A percentile compares a stretch with the other conserved stretches of the same genome.
Conservation (phyloP, 441 rosid genomes). For the Pelargonium fulgidum region DNA sequence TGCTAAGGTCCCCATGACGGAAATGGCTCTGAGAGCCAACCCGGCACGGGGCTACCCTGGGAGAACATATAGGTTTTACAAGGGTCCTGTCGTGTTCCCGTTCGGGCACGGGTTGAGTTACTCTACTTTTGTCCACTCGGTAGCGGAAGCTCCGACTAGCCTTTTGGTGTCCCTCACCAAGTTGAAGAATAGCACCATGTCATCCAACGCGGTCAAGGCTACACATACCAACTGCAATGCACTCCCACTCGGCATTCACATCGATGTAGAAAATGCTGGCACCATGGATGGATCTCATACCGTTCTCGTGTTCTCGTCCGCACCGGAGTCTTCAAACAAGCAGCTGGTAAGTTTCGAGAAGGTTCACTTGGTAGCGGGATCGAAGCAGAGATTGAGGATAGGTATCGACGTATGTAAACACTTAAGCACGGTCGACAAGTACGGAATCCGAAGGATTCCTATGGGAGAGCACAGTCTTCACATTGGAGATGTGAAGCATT, state of each 20-base stretch:
- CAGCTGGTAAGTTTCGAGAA: slow-evolving; percentile 66
- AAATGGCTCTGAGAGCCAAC: slow-evolving; percentile 51
- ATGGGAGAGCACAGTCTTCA: slow-evolving; percentile 53
- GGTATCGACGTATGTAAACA: slow-evolving; percentile 45
- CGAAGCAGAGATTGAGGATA: slow-evolving; percentile 37
- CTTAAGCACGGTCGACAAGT: background rate
- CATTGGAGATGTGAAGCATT: background rate
- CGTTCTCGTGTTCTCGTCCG: slow-evolving; percentile 51
- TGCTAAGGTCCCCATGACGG: slow-evolving; percentile 55
- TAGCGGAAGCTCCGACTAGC: slow-evolving; percentile 33
- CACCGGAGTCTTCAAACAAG: slow-evolving; percentile 49
- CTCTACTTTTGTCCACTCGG: slow-evolving; percentile 41
- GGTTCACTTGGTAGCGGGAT: slow-evolving; percentile 53
- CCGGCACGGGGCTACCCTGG: slow-evolving; percentile 49
- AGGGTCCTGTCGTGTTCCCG: slow-evolving; percentile 75
- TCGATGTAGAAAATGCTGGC: slow-evolving; percentile 63
- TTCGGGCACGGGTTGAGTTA: slow-evolving; percentile 74
- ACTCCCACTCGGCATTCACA: slow-evolving; percentile 36
- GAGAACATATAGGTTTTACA: slow-evolving; percentile 72
- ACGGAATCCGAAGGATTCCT: slow-evolving; percentile 76
- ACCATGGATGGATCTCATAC: slow-evolving; percentile 63
- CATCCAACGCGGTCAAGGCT: slow-evolving; percentile 32
- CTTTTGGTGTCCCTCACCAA: slow-evolving; percentile 29
- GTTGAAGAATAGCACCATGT: too few relatives aligned
- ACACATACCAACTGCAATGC: slow-evolving; percentile 49